Evolutionary conservation across 2,329 filamentous ascomycete genomes (phyloP).

Genomic region (Arthroderma sp.): DNA sequence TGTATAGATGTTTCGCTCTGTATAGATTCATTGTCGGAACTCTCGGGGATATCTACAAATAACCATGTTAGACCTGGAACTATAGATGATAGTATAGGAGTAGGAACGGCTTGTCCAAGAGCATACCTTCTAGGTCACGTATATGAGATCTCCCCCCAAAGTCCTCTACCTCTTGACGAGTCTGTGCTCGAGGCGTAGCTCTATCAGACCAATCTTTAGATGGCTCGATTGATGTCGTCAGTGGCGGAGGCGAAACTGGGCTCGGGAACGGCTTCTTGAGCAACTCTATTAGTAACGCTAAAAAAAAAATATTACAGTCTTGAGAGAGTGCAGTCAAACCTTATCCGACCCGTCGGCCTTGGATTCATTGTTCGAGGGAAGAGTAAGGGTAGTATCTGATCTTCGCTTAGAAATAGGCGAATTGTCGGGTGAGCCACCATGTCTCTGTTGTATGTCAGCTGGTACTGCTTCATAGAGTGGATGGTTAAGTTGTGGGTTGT

Average conservation of each 20-base stretch:
- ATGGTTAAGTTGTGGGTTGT: constrained; percentile 1
- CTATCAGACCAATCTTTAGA: constrained; percentile 52
- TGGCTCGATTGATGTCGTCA: constrained; percentile 61
- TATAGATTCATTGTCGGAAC: constrained; percentile 11
- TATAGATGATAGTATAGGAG: neutral
- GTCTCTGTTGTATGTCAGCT: constrained; percentile 6
- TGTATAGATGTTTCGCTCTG: neutral
- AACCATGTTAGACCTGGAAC: constrained; percentile 16
- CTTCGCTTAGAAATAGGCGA: constrained; percentile 17
- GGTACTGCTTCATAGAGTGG: no score
- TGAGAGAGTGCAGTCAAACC: neutral
- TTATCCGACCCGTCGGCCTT: neutral
- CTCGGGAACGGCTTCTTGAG: constrained; percentile 20
- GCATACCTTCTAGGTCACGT: constrained; percentile 65
- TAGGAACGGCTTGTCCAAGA: neutral
- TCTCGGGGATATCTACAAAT: constrained; percentile 22
- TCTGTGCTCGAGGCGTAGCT: constrained; percentile 72
- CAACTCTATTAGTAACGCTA: neutral
- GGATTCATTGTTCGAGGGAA: constrained; percentile 17
- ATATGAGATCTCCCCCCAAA: constrained; percentile 42
- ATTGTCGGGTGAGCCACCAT: constrained; percentile 7
- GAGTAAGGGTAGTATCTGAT: constrained; percentile 23
- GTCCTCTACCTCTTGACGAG: constrained; percentile 57
- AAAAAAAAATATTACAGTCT: constrained; percentile 1
- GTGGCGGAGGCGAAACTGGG: constrained; percentile 51